Evolutionary conservation across 495 filamentous ascomycete species (phyloP), one percentile per base, ranked within the genome.

Genomic region (Neurospora cerealis): DNA sequence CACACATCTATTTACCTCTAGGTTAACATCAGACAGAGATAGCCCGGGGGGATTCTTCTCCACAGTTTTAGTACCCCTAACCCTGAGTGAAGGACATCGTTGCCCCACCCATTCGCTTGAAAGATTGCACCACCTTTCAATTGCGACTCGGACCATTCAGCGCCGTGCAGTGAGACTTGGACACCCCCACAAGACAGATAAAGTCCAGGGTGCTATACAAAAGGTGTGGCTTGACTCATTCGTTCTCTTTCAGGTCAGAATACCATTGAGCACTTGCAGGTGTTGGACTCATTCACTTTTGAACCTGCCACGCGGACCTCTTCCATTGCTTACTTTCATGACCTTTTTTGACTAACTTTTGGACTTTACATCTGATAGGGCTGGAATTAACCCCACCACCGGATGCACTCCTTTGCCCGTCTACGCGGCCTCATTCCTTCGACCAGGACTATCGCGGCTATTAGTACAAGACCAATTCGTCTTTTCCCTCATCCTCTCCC

Each of bases 261-360:
- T 32, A 21, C 44, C 41, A 48, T 21, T 48, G 8, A n/a, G 42
- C 6, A 48, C 17, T 46, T 28, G 2, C 24, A 28, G 24, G 24
- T 46, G 7, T 46, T 46, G 42, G 42, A 46, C 19, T 46, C 42
- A 46, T 46, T n/a, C 42, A 21, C 2, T 54, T 24, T 4, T 4
- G 70, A 74, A 71, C 73, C 71, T 19, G 77, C 74, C 79, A 80
- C 76, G 76, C 76, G 76, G 77, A 73, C 79, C 73, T 72, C 71
- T 77, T 75, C 69, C 15, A 13, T 28, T 28, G 13, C n/a, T 70
- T 13, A 24, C 46, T 32, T 71, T 54, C 15, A 44, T 44, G 36
- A 34, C 60, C 69, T 48, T 38, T 48, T 38, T 60, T 42, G 38
- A 46, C 74, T 76, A 28, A 38, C 60, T 62, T 62, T 2, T 32